These are phyloP conservation scores for Entamoeba invadens DNA, from an alignment of 208 protist species.

Conservation along the genomic window DNA sequence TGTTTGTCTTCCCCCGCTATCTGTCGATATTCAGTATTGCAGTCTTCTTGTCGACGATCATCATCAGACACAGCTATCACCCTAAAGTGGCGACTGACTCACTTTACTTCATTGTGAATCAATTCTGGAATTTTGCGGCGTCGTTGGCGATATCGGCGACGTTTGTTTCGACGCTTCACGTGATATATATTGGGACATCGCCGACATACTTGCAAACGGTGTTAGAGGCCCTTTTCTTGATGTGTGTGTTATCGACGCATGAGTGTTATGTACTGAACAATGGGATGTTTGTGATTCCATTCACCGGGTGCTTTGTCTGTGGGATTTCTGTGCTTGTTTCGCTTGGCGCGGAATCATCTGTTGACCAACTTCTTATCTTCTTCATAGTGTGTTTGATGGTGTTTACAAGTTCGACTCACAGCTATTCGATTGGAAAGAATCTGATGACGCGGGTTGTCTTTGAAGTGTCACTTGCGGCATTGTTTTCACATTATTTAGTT, in stretches of 20 bases:
- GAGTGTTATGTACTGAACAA: not conserved
- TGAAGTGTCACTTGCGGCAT: not conserved
- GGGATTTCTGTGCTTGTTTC: not conserved
- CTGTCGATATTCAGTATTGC: not conserved
- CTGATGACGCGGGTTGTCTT: not conserved
- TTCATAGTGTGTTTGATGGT: not conserved
- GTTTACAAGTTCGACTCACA: not conserved
- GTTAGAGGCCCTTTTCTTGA: not conserved
- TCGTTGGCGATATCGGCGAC: not conserved
- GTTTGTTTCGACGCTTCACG: not conserved
- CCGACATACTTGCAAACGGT: not conserved
- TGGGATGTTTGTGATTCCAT: not conserved
- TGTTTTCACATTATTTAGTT: not conserved
- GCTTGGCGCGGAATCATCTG: not conserved
- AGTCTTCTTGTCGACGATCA: not conserved
- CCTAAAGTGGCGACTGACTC: not conserved
- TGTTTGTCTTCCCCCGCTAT: not conserved
- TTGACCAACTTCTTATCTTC: not conserved
- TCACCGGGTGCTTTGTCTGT: not conserved
- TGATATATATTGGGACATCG: not conserved
- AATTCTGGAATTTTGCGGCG: not conserved
- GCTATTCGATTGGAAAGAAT: not conserved
- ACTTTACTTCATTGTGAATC: not conserved
- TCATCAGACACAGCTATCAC: not conserved
- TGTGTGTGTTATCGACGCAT: not conserved